Evolutionary conservation across 2,329 filamentous ascomycete species (phyloP), one percentile per base, ranked within the genome.

Genomic region (Penicillium janthinellum): DNA sequence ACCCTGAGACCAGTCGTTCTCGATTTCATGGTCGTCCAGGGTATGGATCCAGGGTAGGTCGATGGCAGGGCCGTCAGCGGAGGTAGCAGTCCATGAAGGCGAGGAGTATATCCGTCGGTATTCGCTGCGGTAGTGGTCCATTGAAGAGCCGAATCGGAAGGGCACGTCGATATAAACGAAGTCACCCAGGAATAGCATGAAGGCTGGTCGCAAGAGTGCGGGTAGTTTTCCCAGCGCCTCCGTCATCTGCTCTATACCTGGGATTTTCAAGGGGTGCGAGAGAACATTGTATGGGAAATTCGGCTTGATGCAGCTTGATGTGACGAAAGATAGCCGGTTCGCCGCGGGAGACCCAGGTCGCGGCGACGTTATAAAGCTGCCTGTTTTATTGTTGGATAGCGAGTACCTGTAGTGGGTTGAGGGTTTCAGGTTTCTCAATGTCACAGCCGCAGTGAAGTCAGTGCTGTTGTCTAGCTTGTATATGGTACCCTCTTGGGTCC

Each of bases 91-190:
- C 95, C 95, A 99, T 65, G 96, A 94, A 0, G 94, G 94, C 2
- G 93, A 96, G 0, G 91, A 90, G 71, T 99, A 99, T n/a, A 97
- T 88, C 68, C 96, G 92, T 20, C 94, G 88, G 72, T 99, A 99
- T 72, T 97, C 92, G 71, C 91, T 87, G 52, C 93, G 86, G 74
- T 97, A 99, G 69, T 92, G 87, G 56, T 91, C 87, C 1, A 83
- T 79, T 0, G 86, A 83, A 42, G 84, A 86, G 11, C 92, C 92
- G 72, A 93, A 90, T 10, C 90, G 87, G 50, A 87, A 83, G 0
- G 94, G 94, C 0, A 98, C 94, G 70, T 99, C 95, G 47, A 81
- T 76, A 61, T 81, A 81, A 57, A 81, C 79, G 57, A 81, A 81
- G 58, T 81, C 79, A 12, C 79, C 79, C 7, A 81, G 71, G 68